These are phyloP conservation scores for Panus rudis DNA, from an alignment of 768 basidiomycete species.

Conservation along the genomic window DNA sequence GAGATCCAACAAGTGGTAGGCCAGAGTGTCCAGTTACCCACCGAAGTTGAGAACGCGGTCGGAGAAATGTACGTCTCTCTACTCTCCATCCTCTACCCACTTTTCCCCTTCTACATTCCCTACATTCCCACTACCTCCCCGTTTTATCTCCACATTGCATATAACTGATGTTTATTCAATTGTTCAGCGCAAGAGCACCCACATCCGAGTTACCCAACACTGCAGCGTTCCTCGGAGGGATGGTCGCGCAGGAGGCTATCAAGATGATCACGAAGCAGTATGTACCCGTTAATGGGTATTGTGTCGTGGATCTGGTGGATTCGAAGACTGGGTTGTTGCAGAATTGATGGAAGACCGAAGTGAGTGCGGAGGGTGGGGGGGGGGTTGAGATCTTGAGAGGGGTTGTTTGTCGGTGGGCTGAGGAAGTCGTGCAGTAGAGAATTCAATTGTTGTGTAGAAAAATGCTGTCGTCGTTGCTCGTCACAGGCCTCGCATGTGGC, in stretches of 20 bases:
- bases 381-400: too few species aligned
- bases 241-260: slow-evolving; percentile 95
- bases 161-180: slow-evolving; percentile 11
- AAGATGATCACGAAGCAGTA: slow-evolving; percentile 97
- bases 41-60: slow-evolving; percentile 48
- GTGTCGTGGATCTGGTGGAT: slow-evolving; percentile 78
- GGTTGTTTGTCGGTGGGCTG: too few species aligned
- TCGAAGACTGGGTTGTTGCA: slow-evolving; percentile 64
- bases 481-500: too few species aligned
- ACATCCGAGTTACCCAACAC: slow-evolving; percentile 87
- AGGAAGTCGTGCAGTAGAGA: too few species aligned
- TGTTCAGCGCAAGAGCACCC: slow-evolving; percentile 63
- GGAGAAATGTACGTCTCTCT: slow-evolving; percentile 67
- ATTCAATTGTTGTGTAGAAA: too few species aligned
- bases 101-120: background rate
- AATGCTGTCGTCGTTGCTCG: too few species aligned
- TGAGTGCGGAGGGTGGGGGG: too few species aligned
- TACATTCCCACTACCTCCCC: background rate
- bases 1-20: slow-evolving; percentile 48
- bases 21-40: slow-evolving; percentile 40
- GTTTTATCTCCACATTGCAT: too few species aligned
- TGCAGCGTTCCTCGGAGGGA: slow-evolving; percentile 87
- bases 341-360: too few species aligned
- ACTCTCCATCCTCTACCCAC: background rate
- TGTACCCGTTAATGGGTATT: slow-evolving; percentile 80